phyloP scores from a whole-genome alignment of 495 filamentous ascomycete species.

The Chlorociboria aeruginascens region DNA sequence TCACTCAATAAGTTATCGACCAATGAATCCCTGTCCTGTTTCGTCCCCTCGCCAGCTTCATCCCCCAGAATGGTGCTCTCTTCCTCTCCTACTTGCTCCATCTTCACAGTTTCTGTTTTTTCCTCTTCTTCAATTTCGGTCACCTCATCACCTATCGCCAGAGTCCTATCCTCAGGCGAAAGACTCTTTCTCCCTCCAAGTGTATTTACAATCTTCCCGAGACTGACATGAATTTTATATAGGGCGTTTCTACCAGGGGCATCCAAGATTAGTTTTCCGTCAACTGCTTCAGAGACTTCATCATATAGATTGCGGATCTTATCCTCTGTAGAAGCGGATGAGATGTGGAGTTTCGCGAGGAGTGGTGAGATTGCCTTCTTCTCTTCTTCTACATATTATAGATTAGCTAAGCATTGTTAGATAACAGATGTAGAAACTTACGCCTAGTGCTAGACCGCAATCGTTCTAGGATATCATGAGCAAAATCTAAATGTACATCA shows the following conservation, averaged over 20 bases:
- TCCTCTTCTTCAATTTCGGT: constrained; percentile 1
- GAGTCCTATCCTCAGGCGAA: not conserved
- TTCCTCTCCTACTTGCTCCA: not conserved
- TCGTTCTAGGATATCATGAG: constrained; percentile 47
- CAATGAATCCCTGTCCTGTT: constrained; percentile 13
- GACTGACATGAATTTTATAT: constrained; percentile 61
- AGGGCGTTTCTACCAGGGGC: constrained; percentile 63
- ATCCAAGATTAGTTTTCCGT: constrained; percentile 54
- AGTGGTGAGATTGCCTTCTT: constrained; percentile 68
- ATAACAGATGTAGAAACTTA: constrained; percentile 36
- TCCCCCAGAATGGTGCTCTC: constrained; percentile 23
- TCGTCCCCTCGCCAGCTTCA: constrained; percentile 20
- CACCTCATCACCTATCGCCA: constrained; percentile 1
- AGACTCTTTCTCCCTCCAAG: constrained; percentile 27
- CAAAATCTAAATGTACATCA: constrained; percentile 58
- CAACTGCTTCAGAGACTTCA: constrained; percentile 53
- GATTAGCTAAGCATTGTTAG: constrained; percentile 19
- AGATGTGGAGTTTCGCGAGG: constrained; percentile 72
- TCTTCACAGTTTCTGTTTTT: not conserved
- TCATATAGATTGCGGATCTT: constrained; percentile 38
- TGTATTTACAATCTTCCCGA: constrained; percentile 49
- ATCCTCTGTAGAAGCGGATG: constrained; percentile 39
- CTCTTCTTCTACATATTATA: constrained; percentile 53
- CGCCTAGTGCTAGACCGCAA: constrained; percentile 40
- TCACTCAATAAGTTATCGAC: constrained; percentile 36